Percentiles rank a stretch among this genome's conserved stretches.
Evolutionary conservation across 2,329 filamentous ascomycete genomes (phyloP).

Genomic region (Neoascochyta sp.): DNA sequence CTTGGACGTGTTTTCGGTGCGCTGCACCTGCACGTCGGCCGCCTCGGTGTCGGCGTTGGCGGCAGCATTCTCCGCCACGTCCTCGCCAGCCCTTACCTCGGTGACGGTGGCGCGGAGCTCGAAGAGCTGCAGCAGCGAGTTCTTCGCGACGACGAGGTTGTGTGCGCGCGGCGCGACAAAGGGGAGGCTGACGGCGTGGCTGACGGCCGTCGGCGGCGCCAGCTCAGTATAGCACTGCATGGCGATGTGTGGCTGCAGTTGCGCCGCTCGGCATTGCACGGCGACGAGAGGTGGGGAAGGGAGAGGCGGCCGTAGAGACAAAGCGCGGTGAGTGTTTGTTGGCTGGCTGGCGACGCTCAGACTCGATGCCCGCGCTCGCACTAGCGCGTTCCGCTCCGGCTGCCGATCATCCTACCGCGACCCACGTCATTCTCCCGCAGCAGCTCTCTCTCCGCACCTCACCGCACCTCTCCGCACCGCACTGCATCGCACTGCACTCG

Average conservation of each 20-base stretch:
- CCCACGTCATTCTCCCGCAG: too few relatives aligned
- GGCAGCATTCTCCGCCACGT: slow-evolving; percentile 37
- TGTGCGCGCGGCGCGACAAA: slow-evolving; percentile 71
- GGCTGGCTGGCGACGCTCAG: too few relatives aligned
- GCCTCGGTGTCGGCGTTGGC: slow-evolving; percentile 51
- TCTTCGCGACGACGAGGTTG: slow-evolving; percentile 89
- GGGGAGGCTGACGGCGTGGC: slow-evolving; percentile 75
- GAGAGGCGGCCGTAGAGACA: too few relatives aligned
- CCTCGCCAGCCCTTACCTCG: slow-evolving; percentile 49
- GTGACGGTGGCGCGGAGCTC: slow-evolving; percentile 63
- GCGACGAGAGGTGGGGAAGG: slow-evolving; percentile 1
- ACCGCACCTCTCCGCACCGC: background rate
- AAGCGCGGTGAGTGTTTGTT: slow-evolving; percentile 9
- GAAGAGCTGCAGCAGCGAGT: slow-evolving; percentile 90
- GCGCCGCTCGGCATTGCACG: slow-evolving; percentile 16
- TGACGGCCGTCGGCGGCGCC: slow-evolving; percentile 88
- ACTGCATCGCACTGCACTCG: background rate
- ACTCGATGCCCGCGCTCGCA: too few relatives aligned
- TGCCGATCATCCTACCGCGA: slow-evolving; percentile 1
- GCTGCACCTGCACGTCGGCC: slow-evolving; percentile 46
- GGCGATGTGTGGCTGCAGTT: slow-evolving; percentile 5
- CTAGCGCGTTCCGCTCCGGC: too few relatives aligned
- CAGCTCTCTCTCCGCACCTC: slow-evolving; percentile 2
- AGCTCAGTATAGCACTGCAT: slow-evolving; percentile 99
- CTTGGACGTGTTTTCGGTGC: slow-evolving; percentile 67